Percentiles rank a stretch among this genome's conserved stretches.
Evolutionary conservation across 1,284 basidiomycete genomes (phyloP).

Genomic region (Irpex lacteus): DNA sequence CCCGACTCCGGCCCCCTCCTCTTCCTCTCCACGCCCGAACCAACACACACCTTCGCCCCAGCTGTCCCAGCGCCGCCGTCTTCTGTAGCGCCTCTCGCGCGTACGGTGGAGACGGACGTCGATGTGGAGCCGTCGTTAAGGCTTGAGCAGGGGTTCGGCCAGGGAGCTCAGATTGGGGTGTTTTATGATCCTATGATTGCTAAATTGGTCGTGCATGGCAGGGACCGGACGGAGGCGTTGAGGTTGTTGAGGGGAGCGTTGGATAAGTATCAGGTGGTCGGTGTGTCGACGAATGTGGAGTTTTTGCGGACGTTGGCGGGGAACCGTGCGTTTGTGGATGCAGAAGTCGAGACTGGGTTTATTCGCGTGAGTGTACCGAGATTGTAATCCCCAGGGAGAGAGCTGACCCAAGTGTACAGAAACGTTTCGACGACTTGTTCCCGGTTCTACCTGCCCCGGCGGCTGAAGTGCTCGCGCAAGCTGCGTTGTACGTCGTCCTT

Average conservation of each 20-base stretch:
- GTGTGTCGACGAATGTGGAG: conserved; percentile 89
- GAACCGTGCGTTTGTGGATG: conserved; percentile 74
- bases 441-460: conserved; percentile 56
- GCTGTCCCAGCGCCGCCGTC: conserved; percentile 31
- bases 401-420: conserved; percentile 39
- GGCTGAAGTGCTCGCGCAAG: conserved; percentile 69
- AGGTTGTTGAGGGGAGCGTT: conserved; percentile 77
- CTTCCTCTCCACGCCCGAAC: conserved; percentile 74
- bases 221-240: conserved; percentile 85
- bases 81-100: conserved; percentile 18
- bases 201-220: conserved; percentile 88
- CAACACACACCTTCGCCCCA: conserved; percentile 64
- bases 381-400: too few relatives aligned
- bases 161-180: conserved; percentile 86
- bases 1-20: conserved; percentile 86
- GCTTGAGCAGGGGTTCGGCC: conserved; percentile 88
- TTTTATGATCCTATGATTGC: conserved; percentile 96
- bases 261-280: conserved; percentile 88
- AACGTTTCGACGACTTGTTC: conserved; percentile 78
- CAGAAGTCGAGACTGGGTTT: conserved; percentile 92
- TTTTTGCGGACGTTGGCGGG: conserved; percentile 80
- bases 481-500: conserved; percentile 72
- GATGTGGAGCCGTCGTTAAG: conserved; percentile 64
- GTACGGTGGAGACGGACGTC: conserved; percentile 33
- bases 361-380: conserved; percentile 57